These are phyloP conservation scores for Chenopodium formosanum DNA, from an alignment of 148 eudicot species.

Conservation along the genomic window DNA sequence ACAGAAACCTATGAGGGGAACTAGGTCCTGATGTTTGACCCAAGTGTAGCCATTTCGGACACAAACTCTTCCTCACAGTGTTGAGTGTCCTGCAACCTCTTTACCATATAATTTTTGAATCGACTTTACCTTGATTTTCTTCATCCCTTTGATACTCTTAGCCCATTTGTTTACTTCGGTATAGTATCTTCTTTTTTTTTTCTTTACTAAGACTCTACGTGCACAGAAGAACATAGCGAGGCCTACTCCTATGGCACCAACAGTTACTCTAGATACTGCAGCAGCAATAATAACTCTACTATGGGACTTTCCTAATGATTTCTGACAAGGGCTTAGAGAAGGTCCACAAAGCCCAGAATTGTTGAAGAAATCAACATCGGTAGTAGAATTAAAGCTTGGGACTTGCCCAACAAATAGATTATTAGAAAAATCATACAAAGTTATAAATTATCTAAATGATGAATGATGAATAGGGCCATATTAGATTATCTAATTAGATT, in stretches of 20 bases:
- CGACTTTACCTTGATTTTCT: constrained; percentile 37
- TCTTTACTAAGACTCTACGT: constrained; percentile 31
- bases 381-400: constrained; percentile 28
- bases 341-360: constrained; percentile 48
- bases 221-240: constrained; percentile 29
- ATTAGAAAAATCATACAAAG: constrained; percentile 9
- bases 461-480: too few species aligned
- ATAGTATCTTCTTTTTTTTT: constrained; percentile 48
- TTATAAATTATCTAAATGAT: too few species aligned
- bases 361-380: constrained; percentile 30
- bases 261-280: constrained; percentile 37
- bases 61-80: constrained; percentile 61
- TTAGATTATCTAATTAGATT: too few species aligned
- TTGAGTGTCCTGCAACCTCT: constrained; percentile 55
- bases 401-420: constrained; percentile 46
- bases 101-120: constrained; percentile 35
- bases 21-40: constrained; percentile 61
- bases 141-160: constrained; percentile 48
- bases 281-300: constrained; percentile 31
- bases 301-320: constrained; percentile 17
- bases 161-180: constrained; percentile 56
- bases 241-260: constrained; percentile 31
- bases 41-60: constrained; percentile 68
- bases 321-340: constrained; percentile 33
- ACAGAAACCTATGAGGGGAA: constrained; percentile 67